phyloP scores from a whole-genome alignment of 331 rosid species.

The Arachis monticola region DNA sequence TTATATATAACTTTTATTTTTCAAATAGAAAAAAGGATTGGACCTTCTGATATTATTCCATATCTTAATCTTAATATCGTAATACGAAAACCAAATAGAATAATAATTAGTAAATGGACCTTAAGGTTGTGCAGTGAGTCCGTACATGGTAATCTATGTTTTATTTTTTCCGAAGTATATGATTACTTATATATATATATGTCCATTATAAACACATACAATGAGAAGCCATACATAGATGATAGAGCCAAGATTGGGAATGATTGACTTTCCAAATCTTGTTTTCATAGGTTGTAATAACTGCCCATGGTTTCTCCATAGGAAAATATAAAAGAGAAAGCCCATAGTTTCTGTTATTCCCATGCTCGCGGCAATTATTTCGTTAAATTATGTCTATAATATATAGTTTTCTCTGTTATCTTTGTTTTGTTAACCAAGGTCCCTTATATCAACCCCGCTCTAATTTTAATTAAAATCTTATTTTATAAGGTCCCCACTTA shows the following conservation, averaged over 20 bases:
- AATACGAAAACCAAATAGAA: background rate
- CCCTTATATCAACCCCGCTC: background rate
- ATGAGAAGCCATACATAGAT: background rate
- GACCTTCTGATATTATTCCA: background rate
- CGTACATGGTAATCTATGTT: constrained; percentile 32
- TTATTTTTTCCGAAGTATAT: background rate
- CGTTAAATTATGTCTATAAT: background rate
- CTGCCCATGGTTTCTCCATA: background rate
- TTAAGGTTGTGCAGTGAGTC: constrained; percentile 23
- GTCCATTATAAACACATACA: background rate
- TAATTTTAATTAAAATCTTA: background rate
- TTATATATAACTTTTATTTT: background rate
- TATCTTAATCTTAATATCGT: background rate
- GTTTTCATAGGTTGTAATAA: background rate
- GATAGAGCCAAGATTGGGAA: background rate
- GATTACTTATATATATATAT: background rate
- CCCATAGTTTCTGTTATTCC: background rate
- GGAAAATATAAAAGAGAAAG: background rate
- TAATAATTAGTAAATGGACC: constrained; percentile 29
- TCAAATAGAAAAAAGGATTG: background rate
- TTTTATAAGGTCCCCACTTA: background rate
- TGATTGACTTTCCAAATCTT: background rate
- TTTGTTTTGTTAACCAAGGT: background rate
- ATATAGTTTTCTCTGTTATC: background rate
- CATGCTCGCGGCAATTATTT: background rate